These are phyloP conservation scores for Pseudognaphalium luteoalbum DNA, from an alignment of 129 eudicot genomes.

Conservation along the genomic window DNA sequence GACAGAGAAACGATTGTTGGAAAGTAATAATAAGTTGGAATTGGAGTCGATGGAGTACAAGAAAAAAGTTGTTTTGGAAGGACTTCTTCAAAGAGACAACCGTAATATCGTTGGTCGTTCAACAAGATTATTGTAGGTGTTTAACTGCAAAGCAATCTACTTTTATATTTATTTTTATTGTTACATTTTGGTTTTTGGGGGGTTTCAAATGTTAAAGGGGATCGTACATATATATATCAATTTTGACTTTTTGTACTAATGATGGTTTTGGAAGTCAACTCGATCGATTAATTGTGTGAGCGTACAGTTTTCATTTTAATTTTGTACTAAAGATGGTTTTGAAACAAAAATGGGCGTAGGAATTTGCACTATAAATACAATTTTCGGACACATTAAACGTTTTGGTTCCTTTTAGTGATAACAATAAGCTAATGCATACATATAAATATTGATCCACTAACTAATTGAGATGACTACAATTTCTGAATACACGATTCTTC, in stretches of 20 bases:
- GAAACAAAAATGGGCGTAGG: too few species aligned
- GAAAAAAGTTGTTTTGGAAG: slow-evolving; percentile 58
- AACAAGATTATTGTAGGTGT: slow-evolving; percentile 8
- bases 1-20: slow-evolving; percentile 12
- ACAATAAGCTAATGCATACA: too few species aligned
- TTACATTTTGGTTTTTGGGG: slow-evolving; percentile 7
- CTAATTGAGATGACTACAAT: too few species aligned
- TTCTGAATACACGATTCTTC: too few species aligned
- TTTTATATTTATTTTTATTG: not conserved
- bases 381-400: too few species aligned
- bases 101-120: slow-evolving; percentile 33
- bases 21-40: slow-evolving; percentile 3
- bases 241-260: slow-evolving; percentile 19
- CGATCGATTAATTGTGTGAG: too few species aligned
- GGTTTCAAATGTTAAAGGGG: not conserved
- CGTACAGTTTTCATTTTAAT: too few species aligned
- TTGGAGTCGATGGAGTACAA: slow-evolving; percentile 43
- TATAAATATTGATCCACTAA: too few species aligned
- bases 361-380: too few species aligned
- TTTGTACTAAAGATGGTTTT: too few species aligned
- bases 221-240: slow-evolving; percentile 19
- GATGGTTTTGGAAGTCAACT: too few species aligned
- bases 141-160: not conserved
- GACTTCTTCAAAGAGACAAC: slow-evolving; percentile 52
- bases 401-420: too few species aligned